Percentiles rank a stretch among this genome's conserved stretches.
Evolutionary conservation across 306 rosid species (phyloP).

Genomic region (Senna tora): DNA sequence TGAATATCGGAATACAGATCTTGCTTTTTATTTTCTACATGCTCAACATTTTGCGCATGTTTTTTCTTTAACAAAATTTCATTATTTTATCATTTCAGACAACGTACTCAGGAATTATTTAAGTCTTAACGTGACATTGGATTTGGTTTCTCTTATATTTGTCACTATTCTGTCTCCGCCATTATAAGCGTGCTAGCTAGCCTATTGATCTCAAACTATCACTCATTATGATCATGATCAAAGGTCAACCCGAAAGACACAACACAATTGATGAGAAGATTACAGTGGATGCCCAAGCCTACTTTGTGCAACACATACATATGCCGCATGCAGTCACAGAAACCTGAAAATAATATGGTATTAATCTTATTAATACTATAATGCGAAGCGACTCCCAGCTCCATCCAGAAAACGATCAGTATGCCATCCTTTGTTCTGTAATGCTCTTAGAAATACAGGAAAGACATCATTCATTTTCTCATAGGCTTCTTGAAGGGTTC

Average conservation of each 20-base stretch:
- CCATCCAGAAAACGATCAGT: slow-evolving; percentile 94
- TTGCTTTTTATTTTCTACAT: neutral
- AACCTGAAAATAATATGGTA: slow-evolving; percentile 16
- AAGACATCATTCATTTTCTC: slow-evolving; percentile 71
- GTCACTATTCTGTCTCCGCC: neutral
- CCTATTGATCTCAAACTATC: neutral
- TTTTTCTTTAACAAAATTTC: neutral
- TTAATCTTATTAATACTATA: slow-evolving; percentile 33
- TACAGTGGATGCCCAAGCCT: neutral
- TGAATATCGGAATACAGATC: neutral
- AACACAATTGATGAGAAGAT: neutral
- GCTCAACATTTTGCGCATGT: slow-evolving; percentile 14
- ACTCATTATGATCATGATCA: no score
- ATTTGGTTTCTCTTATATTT: neutral
- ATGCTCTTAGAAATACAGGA: slow-evolving; percentile 59
- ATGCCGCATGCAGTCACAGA: slow-evolving; percentile 19
- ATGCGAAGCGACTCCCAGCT: slow-evolving; percentile 74
- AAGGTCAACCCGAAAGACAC: no score
- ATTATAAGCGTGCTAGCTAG: neutral
- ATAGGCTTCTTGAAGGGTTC: slow-evolving; percentile 62
- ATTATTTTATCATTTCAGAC: neutral
- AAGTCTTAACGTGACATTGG: neutral
- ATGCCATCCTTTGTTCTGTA: slow-evolving; percentile 92
- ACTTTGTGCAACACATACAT: neutral
- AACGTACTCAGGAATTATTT: neutral